phyloP scores from a whole-genome alignment of 2,329 filamentous ascomycete genomes.

The Xylariaceae sp. region DNA sequence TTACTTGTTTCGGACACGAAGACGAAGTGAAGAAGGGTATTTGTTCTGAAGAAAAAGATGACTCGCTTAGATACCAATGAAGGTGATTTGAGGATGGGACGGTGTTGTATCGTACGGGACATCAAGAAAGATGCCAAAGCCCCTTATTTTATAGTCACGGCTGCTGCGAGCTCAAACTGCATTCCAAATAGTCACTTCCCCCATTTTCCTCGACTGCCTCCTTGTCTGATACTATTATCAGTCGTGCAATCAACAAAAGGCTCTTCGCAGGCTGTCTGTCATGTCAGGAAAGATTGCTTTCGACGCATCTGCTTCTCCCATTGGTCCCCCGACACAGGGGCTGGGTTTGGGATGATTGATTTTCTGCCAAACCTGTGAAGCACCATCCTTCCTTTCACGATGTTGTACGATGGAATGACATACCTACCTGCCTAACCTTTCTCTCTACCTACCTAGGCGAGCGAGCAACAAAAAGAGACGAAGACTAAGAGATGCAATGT shows the following conservation, averaged over 20 bases:
- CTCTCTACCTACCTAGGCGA: background rate
- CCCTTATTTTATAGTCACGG: conserved; percentile 16
- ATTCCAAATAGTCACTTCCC: background rate
- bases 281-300: conserved; percentile 16
- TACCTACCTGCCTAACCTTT: background rate
- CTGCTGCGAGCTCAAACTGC: background rate
- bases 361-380: conserved; percentile 11
- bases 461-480: background rate
- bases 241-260: conserved; percentile 17
- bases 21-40: conserved; percentile 3
- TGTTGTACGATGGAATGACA: conserved; percentile 23
- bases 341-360: conserved; percentile 10
- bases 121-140: conserved; percentile 8
- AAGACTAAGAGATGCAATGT: conserved; percentile 8
- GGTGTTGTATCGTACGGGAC: conserved; percentile 8
- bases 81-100: conserved; percentile 13
- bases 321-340: conserved; percentile 21
- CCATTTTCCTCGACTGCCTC: conserved; percentile 2
- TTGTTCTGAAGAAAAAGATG: conserved; percentile 15
- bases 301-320: conserved; percentile 14
- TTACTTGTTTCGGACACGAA: conserved; percentile 2
- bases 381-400: conserved; percentile 18
- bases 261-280: conserved; percentile 18
- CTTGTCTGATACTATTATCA: background rate
- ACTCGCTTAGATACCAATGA: conserved; percentile 19